Evolutionary conservation across 176 grass and related monocot genomes (phyloP), one percentile per base, ranked within the genome.

Genomic region (Chloris gayana): DNA sequence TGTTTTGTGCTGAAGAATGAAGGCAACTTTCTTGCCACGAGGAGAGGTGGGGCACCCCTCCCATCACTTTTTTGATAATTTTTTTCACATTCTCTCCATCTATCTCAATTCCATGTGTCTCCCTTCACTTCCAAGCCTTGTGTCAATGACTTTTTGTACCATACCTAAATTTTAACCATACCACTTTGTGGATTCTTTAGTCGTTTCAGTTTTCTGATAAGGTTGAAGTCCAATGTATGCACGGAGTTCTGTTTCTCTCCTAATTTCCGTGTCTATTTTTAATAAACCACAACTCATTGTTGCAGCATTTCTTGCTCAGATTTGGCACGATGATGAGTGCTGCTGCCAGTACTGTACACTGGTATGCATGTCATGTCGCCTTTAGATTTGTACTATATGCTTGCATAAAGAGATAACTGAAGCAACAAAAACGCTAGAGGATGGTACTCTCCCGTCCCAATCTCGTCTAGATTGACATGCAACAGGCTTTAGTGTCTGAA

Each of bases 81-180:
- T 6, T 51, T n/a, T 29, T 19, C n/a, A 24, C 3, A 3, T 5
- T 51, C n/a, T 21, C 7, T 35, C 57, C n/a, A n/a, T 18, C 37
- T 50, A 11, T 42, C 41, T 49, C 47, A 29, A 31, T 60, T 27
- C 10, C 57, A 31, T 63, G n/a, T 83, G 84, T 87, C 84, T 98
- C 87, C 95, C 95, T 98, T 93, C 95, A 89, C 81, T 91, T 83
- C 92, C 88, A 94, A 98, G 92, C 86, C 93, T n/a, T n/a, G n/a
- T 98, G 90, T 91, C 92, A 91, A 83, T 94, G 74, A 67, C 92
- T 89, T 97, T 94, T 77, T 65, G 84, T 64, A 56, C 41, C 73
- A 24, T 69, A 61, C 74, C 62, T n/a, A n/a, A n/a, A 6, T 37
- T 37, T 37, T 4, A 4, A 56, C 42, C 73, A 25, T 70, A 62